Base-by-base conservation (phyloP, 192 early-diverging fungal genomes). In the Chytriomyces confervae region DNA sequence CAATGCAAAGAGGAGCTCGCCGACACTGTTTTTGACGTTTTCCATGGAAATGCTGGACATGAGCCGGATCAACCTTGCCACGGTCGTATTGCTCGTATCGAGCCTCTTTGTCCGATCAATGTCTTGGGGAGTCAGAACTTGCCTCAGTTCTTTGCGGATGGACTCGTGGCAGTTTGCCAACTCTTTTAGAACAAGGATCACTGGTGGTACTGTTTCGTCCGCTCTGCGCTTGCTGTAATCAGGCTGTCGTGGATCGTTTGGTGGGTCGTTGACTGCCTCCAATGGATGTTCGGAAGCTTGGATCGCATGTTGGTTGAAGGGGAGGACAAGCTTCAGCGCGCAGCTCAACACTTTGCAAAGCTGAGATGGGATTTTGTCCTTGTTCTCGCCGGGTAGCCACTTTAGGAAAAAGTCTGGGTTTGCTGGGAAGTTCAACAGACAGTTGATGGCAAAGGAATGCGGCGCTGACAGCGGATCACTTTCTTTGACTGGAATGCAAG, bases 361-460 rank as follows among this genome's bases (percentile, higher is more conserved):
- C 62, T 49, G 18, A 2, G 60, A 66, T 13, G 77, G 57, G 61
- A 81, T 62, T 63, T 66, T 57, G 36, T 71, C 62, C 6, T 65
- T 60, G 64, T 80, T 78, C 11, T 62, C 53, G 11, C 53, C 61
- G 6, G 83, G 83, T 60, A 81, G 82, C 83, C 86, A 87, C 5
- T 64, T 4, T 8, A 70, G 66, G 50, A 71, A 71, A 29, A 80
- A 79, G 49, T 71, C 49, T 5, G 77, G 77, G n/a, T 91, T 86
- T 5, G 82, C 72, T 16, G 87, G 87, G 60, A 83, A 86, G 69
- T 88, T 88, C 73, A 95, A 79, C 5, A 95, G 79, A 0, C 88
- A 88, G 76, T 95, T 92, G n/a, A 95, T 89, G 0, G 90, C 91
- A 81, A 94, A 93, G 6, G 90, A 90, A 48, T 92, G 87, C 44